Evolutionary conservation across 2,329 filamentous ascomycete genomes (phyloP), one percentile per base, ranked within the genome.

Genomic region (Colletotrichum godetiae): DNA sequence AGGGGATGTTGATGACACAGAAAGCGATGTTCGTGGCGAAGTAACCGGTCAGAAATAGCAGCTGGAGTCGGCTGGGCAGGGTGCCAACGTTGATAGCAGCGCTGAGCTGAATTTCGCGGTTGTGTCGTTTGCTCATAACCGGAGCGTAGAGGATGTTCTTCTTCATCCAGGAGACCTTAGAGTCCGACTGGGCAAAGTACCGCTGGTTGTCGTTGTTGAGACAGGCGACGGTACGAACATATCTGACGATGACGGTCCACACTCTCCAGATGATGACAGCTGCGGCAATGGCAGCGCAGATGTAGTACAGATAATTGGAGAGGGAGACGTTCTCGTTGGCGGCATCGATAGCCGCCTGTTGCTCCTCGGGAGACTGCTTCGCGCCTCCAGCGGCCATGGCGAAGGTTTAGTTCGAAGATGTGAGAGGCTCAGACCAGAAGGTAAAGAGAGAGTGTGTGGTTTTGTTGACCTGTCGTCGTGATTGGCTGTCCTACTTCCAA

Each of bases 171-270:
- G 92, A 85, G 69, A 85, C 82, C 55, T 84, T 85, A 15, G 80
- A 76, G 7, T 86, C 86, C 6, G 93, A 88, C 29, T 86, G 84
- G 58, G 92, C 88, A 80, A 95, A 98, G 85, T 95, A 98, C 74
- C 89, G 88, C 81, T 98, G 95, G 1, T 88, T 92, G 76, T 94
- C 92, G 84, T 94, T 95, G 84, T 90, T 92, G 76, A 98, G 88
- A 78, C 92, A 94, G 55, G 93, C 88, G 57, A 97, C 87, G 31
- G 90, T 92, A 75, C 95, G 91, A 49, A 95, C 85, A 79, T 97
- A 92, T 76, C 88, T 90, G 71, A 90, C 85, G 69, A 93, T 83
- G 67, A 89, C 87, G 63, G 91, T 87, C 67, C 86, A 82, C 75
- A 92, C 81, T 74, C 92, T 91, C 89, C 94, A 96, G 75, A 92